Conservation (phyloP, 2,329 filamentous ascomycete species). For the Pseudogymnoascus sp. region DNA sequence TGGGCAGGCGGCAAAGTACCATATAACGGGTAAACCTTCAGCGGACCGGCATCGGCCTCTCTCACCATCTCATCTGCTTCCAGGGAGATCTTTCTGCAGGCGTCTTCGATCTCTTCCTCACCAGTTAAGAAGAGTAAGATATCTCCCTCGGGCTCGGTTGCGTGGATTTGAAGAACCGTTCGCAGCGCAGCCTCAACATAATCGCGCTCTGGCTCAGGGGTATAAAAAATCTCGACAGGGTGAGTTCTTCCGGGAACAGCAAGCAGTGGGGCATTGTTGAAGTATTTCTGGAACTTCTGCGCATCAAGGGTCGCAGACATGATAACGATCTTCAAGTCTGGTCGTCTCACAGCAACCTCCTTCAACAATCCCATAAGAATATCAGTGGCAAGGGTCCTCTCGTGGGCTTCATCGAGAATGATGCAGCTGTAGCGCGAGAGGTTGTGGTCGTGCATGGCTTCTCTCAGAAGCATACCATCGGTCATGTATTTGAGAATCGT, state of each 20-base stretch:
- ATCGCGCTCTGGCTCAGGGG: constrained; percentile 87
- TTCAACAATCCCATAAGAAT: constrained; percentile 96
- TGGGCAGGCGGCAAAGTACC: constrained; percentile 85
- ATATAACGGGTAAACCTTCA: constrained; percentile 88
- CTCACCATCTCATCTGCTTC: constrained; percentile 87
- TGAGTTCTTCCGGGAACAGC: constrained; percentile 92
- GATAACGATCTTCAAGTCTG: constrained; percentile 95
- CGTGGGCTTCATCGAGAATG: constrained; percentile 97
- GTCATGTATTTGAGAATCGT: constrained; percentile 99
- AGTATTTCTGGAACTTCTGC: constrained; percentile 96
- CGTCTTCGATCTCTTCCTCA: constrained; percentile 97
- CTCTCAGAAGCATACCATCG: constrained; percentile 93
- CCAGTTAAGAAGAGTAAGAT: constrained; percentile 92
- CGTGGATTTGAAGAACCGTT: constrained; percentile 94
- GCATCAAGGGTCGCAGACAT: constrained; percentile 98
- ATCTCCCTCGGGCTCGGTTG: constrained; percentile 84
- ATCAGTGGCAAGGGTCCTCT: constrained; percentile 92
- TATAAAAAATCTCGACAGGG: constrained; percentile 98
- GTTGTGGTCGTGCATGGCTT: constrained; percentile 92
- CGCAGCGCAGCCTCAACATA: constrained; percentile 93
- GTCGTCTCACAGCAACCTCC: constrained; percentile 70
- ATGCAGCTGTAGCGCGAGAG: constrained; percentile 92
- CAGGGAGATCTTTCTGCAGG: constrained; percentile 79
- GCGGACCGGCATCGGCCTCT: constrained; percentile 82
- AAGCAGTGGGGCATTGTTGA: constrained; percentile 85